Evolutionary conservation across 2,329 filamentous ascomycete species (phyloP).

Genomic region (Epichloe typhina): DNA sequence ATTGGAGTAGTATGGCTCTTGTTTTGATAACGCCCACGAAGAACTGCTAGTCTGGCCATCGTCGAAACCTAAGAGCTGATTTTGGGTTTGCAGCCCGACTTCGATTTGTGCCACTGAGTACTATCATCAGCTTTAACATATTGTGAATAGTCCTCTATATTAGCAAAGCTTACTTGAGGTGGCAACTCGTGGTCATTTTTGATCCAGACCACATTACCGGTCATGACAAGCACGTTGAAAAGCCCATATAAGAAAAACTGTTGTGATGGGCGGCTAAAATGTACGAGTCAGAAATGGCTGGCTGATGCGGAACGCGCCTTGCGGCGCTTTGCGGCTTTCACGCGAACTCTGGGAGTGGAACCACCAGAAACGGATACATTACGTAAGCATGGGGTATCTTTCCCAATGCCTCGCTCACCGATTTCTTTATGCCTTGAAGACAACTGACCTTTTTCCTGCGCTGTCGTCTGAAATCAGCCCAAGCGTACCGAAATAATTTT

Average conservation of each 20-base stretch:
- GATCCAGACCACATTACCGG: not conserved
- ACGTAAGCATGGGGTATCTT: not conserved
- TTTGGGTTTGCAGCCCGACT: not conserved
- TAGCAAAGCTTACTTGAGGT: not conserved
- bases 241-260: not conserved
- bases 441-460: no score
- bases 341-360: not conserved
- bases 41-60: constrained; percentile 3
- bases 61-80: not conserved
- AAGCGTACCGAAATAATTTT: no score
- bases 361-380: not conserved
- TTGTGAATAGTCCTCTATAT: not conserved
- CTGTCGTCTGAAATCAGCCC: no score
- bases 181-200: not conserved
- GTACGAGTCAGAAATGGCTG: no score
- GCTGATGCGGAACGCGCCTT: not conserved
- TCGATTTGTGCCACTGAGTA: constrained; percentile 14
- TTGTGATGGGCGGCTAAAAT: not conserved
- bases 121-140: not conserved
- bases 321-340: not conserved
- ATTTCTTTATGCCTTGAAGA: no score
- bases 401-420: no score
- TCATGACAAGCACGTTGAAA: not conserved
- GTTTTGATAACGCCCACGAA: constrained; percentile 1
- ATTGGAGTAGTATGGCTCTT: constrained; percentile 41